Percentiles rank a stretch among this genome's conserved stretches.
Evolutionary conservation across 257 asterid species (phyloP).

Genomic region (Penstemon barbatus): DNA sequence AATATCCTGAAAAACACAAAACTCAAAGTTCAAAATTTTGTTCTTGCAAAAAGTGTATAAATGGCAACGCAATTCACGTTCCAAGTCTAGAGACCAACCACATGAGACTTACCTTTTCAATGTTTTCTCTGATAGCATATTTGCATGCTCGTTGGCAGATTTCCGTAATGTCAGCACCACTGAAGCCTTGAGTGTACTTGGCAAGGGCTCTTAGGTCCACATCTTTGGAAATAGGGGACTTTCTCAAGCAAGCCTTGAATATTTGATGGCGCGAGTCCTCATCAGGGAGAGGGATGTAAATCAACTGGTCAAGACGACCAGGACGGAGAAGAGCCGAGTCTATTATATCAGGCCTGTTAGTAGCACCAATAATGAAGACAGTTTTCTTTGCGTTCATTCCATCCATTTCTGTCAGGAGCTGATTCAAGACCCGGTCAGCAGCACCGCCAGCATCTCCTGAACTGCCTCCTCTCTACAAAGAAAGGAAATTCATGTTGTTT

Average conservation of each 20-base stretch:
- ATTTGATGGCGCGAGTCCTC: conserved; percentile 81
- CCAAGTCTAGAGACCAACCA: neutral
- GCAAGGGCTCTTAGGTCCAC: conserved; percentile 80
- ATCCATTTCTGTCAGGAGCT: conserved; percentile 86
- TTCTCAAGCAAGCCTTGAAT: conserved; percentile 82
- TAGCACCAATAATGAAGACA: too few species aligned
- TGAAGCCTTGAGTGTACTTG: conserved; percentile 82
- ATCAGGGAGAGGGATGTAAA: conserved; percentile 87
- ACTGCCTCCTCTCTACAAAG: conserved; percentile 78
- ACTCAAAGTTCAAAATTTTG: neutral
- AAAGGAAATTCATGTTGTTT: neutral
- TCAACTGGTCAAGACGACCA: conserved; percentile 86
- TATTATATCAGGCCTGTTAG: too few species aligned
- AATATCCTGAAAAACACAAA: conserved; percentile 48
- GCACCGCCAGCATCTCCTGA: conserved; percentile 92
- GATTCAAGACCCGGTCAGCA: conserved; percentile 89
- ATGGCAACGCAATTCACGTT: neutral
- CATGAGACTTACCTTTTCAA: conserved; percentile 60
- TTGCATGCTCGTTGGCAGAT: conserved; percentile 92
- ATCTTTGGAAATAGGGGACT: conserved; percentile 79
- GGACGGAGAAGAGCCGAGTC: conserved; percentile 87
- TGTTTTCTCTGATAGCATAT: conserved; percentile 88
- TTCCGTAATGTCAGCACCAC: conserved; percentile 29
- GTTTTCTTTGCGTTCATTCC: too few species aligned
- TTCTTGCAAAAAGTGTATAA: neutral